Base-by-base conservation (phyloP, 139 green algal genomes). In the Tetradesmus obliquus region DNA sequence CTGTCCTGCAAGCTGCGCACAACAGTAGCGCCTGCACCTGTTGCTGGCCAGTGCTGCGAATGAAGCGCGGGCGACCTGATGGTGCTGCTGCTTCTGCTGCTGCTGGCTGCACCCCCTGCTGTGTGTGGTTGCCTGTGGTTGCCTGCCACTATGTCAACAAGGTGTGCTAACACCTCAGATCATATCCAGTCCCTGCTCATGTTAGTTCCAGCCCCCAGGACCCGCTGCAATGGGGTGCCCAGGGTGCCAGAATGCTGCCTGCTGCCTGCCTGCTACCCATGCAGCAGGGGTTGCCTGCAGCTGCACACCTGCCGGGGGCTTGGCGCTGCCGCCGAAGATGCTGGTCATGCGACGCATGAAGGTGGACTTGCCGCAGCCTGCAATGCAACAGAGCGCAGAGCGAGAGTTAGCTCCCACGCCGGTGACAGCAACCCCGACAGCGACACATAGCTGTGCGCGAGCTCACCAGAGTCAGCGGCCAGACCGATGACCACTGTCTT, bases 261-360 rank as follows among this genome's bases (percentile, higher is more conserved):
- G 9, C n/a, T 51, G 20, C n/a, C 82, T 88, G 83, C 69, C 22
- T 20, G 69, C 53, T 20, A 58, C 58, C 20, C 57, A 76, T 32
- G 51, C 51, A 85, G 45, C 51, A 85, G 45, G 32, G 17, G 51
- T 62, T 58, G 80, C 55, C 19, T 57, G 20, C 81, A 57, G 24
- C 32, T n/a, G n/a, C 94, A 84, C 92, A 96, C 97, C 98, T 85
- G 94, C 94, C 19, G 98, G 98, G 80, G 98, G 97, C 93, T 98
- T 97, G 81, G 98, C 95, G 45, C 92, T 91, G 62, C 98, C 98
- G 54, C 98, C 98, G 93, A 99, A 99, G 60, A 99, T 96, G 91
- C 89, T 92, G n/a, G 98, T 99, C 96, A 99, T 97, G 91, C 98
- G 97, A 85, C 98, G 95, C 98, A 99, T 99, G 97, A 99, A 99